These are phyloP conservation scores for Tricholoma bakamatsutake DNA, from an alignment of 768 basidiomycete genomes.

Conservation along the genomic window DNA sequence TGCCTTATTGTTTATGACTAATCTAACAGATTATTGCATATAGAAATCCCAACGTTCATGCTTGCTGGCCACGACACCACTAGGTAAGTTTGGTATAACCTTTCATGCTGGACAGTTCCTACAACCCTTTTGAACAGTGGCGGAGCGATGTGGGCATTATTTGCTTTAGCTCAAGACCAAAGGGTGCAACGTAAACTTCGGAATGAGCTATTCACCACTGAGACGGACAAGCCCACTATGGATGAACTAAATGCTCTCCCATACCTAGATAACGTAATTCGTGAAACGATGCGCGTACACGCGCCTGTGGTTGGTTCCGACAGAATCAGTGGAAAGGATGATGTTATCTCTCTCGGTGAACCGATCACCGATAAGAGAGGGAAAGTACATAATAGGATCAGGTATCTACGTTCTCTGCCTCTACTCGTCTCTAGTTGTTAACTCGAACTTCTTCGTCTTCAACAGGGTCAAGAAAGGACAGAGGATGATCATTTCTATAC, in stretches of 20 bases:
- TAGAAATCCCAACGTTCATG: conserved; percentile 47
- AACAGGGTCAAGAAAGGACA: not conserved
- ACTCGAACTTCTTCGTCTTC: no score
- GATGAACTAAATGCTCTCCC: no score
- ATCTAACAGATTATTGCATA: no score
- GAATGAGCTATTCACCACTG: conserved; percentile 36
- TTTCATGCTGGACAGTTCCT: no score
- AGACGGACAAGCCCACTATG: conserved; percentile 58
- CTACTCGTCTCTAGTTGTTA: no score
- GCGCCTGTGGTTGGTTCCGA: conserved; percentile 45
- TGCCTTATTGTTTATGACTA: not conserved
- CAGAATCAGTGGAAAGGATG: conserved; percentile 44
- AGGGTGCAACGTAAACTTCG: no score
- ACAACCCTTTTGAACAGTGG: conserved; percentile 23
- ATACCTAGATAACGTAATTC: no score
- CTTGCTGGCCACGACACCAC: conserved; percentile 45
- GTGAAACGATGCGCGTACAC: conserved; percentile 53
- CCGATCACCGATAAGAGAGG: conserved; percentile 25
- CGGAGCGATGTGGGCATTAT: conserved; percentile 53
- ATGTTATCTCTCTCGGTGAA: conserved; percentile 41
- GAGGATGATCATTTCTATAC: conserved; percentile 25
- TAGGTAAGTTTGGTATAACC: conserved; percentile 26
- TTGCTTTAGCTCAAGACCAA: conserved; percentile 40
- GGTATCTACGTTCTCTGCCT: no score
- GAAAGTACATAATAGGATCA: conserved; percentile 17